Evolutionary conservation across 306 rosid species (phyloP).

Genomic region (Prosopis cineraria): DNA sequence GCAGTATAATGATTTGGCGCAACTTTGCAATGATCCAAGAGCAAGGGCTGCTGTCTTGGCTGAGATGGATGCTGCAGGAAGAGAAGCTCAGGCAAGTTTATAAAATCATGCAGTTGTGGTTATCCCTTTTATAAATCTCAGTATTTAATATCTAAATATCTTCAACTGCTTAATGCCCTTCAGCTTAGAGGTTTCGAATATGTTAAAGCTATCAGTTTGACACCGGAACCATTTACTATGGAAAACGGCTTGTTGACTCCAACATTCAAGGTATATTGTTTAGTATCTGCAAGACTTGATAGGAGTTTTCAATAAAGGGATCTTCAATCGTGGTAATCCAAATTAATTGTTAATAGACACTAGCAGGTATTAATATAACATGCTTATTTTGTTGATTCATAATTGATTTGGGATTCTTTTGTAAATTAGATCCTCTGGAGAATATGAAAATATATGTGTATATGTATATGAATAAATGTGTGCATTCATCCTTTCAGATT

Average conservation of each 20-base stretch:
- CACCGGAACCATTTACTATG: slow-evolving; percentile 73
- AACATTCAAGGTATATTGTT: slow-evolving; percentile 83
- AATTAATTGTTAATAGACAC: not conserved
- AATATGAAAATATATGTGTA: not conserved
- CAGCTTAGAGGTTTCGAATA: slow-evolving; percentile 98
- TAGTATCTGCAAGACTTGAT: slow-evolving; percentile 6
- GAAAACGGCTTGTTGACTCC: slow-evolving; percentile 96
- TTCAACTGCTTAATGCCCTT: slow-evolving; percentile 33
- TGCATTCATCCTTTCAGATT: slow-evolving; percentile 53
- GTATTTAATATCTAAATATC: not conserved
- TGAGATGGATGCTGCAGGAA: slow-evolving; percentile 85
- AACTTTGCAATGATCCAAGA: slow-evolving; percentile 88
- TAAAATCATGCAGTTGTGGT: slow-evolving; percentile 22
- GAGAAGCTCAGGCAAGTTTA: slow-evolving; percentile 77
- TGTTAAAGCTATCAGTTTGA: slow-evolving; percentile 78
- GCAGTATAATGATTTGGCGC: slow-evolving; percentile 66
- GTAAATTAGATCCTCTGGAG: not conserved
- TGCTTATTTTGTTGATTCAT: not conserved
- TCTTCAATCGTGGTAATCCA: not conserved
- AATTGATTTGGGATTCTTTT: not conserved
- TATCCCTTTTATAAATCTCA: not conserved
- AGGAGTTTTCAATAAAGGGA: not conserved
- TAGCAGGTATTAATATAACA: not conserved
- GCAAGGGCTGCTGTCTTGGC: slow-evolving; percentile 79
- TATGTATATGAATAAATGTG: not conserved